A percentile compares a stretch with the other conserved stretches of the same genome.
Evolutionary conservation across 129 eudicot species (phyloP).

Genomic region (Arctium lappa): DNA sequence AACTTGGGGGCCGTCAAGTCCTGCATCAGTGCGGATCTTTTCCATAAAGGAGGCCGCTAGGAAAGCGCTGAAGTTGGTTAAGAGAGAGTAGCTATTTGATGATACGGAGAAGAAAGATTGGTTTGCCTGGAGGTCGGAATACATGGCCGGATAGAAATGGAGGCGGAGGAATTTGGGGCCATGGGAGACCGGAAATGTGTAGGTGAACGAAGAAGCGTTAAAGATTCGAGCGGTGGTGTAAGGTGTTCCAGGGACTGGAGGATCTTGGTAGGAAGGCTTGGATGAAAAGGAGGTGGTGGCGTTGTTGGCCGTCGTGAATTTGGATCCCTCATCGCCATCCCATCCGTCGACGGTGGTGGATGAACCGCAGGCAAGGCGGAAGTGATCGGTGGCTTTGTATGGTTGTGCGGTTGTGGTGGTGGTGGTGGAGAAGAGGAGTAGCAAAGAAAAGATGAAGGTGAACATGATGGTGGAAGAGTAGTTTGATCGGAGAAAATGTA

Average conservation of each 20-base stretch:
- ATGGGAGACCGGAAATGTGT: too few species aligned
- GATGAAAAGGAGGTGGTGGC: background rate
- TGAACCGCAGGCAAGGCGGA: slow-evolving; percentile 28
- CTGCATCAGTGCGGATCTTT: too few species aligned
- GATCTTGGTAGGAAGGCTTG: background rate
- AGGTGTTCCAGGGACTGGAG: slow-evolving; percentile 15
- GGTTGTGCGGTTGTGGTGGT: slow-evolving; percentile 4
- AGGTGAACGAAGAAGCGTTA: too few species aligned
- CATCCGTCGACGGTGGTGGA: slow-evolving; percentile 23
- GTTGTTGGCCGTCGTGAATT: background rate
- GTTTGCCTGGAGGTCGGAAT: slow-evolving; percentile 6
- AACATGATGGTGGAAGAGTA: background rate
- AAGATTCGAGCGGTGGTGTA: too few species aligned
- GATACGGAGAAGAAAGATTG: slow-evolving; percentile 27
- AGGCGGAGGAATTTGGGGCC: too few species aligned
- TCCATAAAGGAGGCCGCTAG: too few species aligned
- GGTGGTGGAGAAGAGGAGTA: slow-evolving; percentile 1
- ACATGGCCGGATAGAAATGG: slow-evolving; percentile 30
- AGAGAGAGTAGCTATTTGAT: slow-evolving; percentile 32
- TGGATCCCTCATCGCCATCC: too few species aligned
- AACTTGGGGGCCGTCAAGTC: background rate
- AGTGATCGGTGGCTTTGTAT: slow-evolving; percentile 23
- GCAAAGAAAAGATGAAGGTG: too few species aligned
- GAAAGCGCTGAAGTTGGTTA: slow-evolving; percentile 43
- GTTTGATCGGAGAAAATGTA: slow-evolving; percentile 8